Percentiles rank a stretch among this genome's conserved stretches.
Evolutionary conservation across 2,329 filamentous ascomycete genomes (phyloP).

Genomic region (Penicillium sp.): DNA sequence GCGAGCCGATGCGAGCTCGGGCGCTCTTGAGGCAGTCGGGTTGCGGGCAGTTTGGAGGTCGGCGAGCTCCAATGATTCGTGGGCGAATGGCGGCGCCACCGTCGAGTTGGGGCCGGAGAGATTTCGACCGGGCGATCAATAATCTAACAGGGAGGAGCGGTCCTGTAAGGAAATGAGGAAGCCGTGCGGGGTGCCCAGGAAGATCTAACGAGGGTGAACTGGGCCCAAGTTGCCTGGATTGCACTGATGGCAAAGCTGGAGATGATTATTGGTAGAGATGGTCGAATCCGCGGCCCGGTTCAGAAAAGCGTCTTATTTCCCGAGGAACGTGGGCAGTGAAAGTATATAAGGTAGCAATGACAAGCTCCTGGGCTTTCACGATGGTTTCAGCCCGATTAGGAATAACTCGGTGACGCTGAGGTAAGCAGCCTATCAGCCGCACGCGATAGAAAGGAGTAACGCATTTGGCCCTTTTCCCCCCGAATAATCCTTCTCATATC

Average conservation of each 20-base stretch:
- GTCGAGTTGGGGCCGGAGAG: slow-evolving; percentile 15
- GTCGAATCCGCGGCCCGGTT: background rate
- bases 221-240: slow-evolving; percentile 13
- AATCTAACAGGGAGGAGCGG: slow-evolving; percentile 4
- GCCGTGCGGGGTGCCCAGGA: slow-evolving; percentile 14
- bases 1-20: slow-evolving; percentile 6
- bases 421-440: slow-evolving; percentile 11
- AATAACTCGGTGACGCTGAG: slow-evolving; percentile 12
- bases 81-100: slow-evolving; percentile 22
- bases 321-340: slow-evolving; percentile 1
- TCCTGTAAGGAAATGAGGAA: slow-evolving; percentile 6
- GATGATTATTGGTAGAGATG: slow-evolving; percentile 7
- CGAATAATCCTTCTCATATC: too few species aligned
- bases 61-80: slow-evolving; percentile 33
- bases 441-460: slow-evolving; percentile 12
- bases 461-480: too few species aligned
- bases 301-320: slow-evolving; percentile 4
- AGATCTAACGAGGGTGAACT: slow-evolving; percentile 16
- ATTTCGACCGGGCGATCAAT: slow-evolving; percentile 17
- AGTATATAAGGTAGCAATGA: background rate
- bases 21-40: slow-evolving; percentile 3
- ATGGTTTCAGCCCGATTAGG: slow-evolving; percentile 16
- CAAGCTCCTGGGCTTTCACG: background rate
- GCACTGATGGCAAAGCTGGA: slow-evolving; percentile 20
- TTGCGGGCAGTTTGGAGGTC: slow-evolving; percentile 17